Base-by-base conservation (phyloP, 2,329 filamentous ascomycete species). In the Penicillium sp. region DNA sequence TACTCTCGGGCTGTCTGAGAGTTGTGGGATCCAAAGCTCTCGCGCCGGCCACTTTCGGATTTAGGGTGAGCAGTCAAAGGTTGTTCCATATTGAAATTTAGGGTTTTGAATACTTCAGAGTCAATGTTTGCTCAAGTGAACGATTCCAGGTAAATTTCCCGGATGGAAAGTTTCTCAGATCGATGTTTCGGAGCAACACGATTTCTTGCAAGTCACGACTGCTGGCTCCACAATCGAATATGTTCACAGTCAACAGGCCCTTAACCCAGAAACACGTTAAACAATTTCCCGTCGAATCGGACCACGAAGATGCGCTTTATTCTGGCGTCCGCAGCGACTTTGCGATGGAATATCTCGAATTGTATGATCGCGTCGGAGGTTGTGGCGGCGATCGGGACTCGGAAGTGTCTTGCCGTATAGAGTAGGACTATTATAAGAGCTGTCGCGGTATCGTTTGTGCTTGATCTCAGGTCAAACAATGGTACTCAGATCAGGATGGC, bases 1-100 rank as follows among this genome's bases (percentile, higher is more conserved):
- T 78, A 89, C 84, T 90, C 87, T 57, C 85, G 86, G 29, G 88
- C 88, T 15, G 88, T 91, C 65, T 90, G 88, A 1, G 88, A 90
- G 52, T 82, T 77, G 46, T 86, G 80, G 0, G 84, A 85, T 46
- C 64, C 65, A 54, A 74, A 66, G 64, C 74, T 76, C 54, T 70
- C 71, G 50, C 73, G 70, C 29, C 73, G 71, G 33, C 56, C 58
- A 29, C 49, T 54, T 11, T 59, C 63, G 26, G 50, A 25, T 44
- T 49, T 55, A n/a, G 55, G 27, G 9, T 64, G 49, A 29, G 37
- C 41, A 25, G 52, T 53, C 7, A 33, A 27, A 14, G 52, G 23
- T 31, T 62, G 54, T 14, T 66, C 61, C 71, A 74, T 70, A 31
- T 43, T 51, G n/a, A 31, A 7, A 9, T 37, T 4, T 22, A 14